Percentiles rank a stretch among this genome's conserved stretches.
Evolutionary conservation across 2,329 filamentous ascomycete species (phyloP).

Genomic region (Graphilbum ipis-grandicollis): DNA sequence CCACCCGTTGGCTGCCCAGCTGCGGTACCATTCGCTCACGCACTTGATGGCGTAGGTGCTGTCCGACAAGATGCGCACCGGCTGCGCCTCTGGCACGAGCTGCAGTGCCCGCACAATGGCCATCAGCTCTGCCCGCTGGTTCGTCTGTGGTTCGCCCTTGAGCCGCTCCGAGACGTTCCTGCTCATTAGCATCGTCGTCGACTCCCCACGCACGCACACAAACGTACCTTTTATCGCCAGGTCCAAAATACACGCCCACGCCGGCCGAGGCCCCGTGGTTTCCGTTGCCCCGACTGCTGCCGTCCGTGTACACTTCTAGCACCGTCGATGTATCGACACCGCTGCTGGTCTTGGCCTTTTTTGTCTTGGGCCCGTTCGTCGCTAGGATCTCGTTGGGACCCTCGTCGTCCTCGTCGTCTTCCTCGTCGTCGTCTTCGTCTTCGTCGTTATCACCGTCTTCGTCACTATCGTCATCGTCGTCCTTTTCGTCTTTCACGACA

Average conservation of each 20-base stretch:
- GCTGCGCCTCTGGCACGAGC: conserved; percentile 46
- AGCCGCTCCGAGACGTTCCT: conserved; percentile 61
- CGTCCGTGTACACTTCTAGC: conserved; percentile 42
- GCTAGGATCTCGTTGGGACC: too few relatives aligned
- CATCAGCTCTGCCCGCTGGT: conserved; percentile 88
- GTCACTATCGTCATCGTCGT: conserved; percentile 14
- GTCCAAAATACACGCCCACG: conserved; percentile 46
- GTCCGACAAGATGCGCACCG: conserved; percentile 70
- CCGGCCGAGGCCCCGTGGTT: conserved; percentile 35
- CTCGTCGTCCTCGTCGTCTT: conserved; percentile 14
- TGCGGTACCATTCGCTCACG: conserved; percentile 63
- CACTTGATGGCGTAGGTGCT: conserved; percentile 85
- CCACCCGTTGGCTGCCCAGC: conserved; percentile 67
- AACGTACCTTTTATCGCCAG: conserved; percentile 33
- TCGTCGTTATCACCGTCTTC: conserved; percentile 11
- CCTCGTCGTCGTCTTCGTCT: conserved; percentile 11
- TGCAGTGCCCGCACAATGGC: conserved; percentile 75
- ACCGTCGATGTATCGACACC: conserved; percentile 10
- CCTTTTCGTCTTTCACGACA: conserved; percentile 10
- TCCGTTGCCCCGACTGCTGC: conserved; percentile 43
- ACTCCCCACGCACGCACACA: background rate
- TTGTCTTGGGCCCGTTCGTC: conserved; percentile 18
- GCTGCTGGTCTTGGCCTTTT: conserved; percentile 15
- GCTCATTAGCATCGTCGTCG: background rate
- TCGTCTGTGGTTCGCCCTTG: conserved; percentile 61